Base-by-base conservation (phyloP, 2,329 filamentous ascomycete species). In the Arthrobotrys musiformis region DNA sequence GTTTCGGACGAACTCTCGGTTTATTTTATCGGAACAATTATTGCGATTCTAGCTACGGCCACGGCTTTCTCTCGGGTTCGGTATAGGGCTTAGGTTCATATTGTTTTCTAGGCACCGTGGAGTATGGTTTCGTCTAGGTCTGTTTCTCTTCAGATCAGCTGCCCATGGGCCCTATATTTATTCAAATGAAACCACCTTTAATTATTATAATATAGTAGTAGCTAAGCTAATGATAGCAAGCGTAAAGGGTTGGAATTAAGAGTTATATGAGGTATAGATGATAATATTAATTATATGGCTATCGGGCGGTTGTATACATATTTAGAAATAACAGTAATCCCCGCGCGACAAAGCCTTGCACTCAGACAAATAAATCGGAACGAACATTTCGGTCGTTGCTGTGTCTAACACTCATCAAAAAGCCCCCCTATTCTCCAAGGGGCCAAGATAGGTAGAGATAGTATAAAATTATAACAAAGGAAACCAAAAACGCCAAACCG, bases 401-500 rank as follows among this genome's bases (percentile, higher is more conserved):
- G 33, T 44, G 52, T 26, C 35, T 48, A 56, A 35, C 19, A 24
- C 22, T 40, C 24, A 37, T 58, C 46, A 46, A 11, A 4, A 54
- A 33, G 35, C 24, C 61, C 33, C 35, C 44, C 19, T 30, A 4
- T 42, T 42, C 15, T 35, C 46, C 1, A 24, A 40, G 19, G 33
- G 33, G n/a, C 15, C 22, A 35, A 22, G 67, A 28, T 26, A 37
- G 30, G 17, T 46, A 60, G 42, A 19, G 22, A 40, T 26, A 76
- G 15, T 5, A 30, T n/a, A 22, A 19, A 33, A 22, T 22, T 13
- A 40, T 42, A 37, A 8, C 24, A 64, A 40, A 60, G 40, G 28
- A 40, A 70, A n/a, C 72, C 58, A 26, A 19, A n/a, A 76, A 76
- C 64, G 70, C 70, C 72, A 50, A 42, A 15, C 69, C 69, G 30